phyloP scores from a whole-genome alignment of 305 asterid species.

The Fraxinus latifolia region DNA sequence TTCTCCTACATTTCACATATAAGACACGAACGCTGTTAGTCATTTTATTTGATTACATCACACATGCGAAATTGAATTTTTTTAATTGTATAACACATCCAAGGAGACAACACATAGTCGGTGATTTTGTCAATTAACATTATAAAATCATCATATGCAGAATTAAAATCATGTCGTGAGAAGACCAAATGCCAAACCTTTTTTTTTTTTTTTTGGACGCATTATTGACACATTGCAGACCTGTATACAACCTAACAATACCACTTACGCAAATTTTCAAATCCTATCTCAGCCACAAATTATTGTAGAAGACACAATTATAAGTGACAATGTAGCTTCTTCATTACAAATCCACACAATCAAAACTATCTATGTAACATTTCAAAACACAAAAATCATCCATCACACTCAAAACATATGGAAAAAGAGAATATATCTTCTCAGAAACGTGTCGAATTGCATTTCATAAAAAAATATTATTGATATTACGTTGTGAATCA shows the following conservation, averaged over 20 bases:
- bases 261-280: not conserved
- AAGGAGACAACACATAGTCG: not conserved
- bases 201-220: too few species aligned
- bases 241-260: not conserved
- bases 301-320: not conserved
- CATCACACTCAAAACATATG: not conserved
- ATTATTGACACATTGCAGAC: not conserved
- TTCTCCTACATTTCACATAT: not conserved
- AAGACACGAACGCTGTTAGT: not conserved
- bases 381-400: not conserved
- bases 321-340: not conserved
- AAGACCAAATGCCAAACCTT: not conserved
- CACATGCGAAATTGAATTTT: not conserved
- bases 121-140: too few species aligned
- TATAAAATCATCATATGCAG: not conserved
- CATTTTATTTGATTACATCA: not conserved
- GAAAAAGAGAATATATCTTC: not conserved
- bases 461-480: not conserved
- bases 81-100: not conserved
- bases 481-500: not conserved
- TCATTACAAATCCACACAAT: not conserved
- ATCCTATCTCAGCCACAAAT: not conserved
- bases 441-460: not conserved
- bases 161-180: not conserved
- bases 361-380: not conserved